Evolutionary conservation across 768 basidiomycete species (phyloP), one percentile per base, ranked within the genome.

Genomic region (Gyrodon lividus): DNA sequence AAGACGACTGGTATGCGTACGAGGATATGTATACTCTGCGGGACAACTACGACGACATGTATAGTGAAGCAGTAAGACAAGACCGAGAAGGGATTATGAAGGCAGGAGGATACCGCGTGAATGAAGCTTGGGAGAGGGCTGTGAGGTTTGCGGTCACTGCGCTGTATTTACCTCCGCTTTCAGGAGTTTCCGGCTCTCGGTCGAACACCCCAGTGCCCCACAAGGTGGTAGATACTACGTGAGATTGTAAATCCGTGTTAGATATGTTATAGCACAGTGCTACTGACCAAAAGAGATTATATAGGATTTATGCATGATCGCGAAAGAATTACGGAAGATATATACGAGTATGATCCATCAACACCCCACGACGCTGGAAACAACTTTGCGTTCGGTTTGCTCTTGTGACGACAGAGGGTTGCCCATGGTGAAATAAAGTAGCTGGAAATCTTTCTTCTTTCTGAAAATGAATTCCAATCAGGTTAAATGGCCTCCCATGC

Each of bases 101-200:
- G 38, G 91, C 83, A 19, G 92, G 91, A 8, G 92, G 92, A 8
- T 95, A 92, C 64, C 76, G 72, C 55, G 74, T 90, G 4, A 83
- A 89, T 54, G 88, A 94, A 65, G 89, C 87, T 39, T 94, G 92
- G 92, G 86, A 87, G 59, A 76, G 92, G 48, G 90, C 89, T 12
- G 64, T 95, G 50, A 73, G 86, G 51, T 81, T 68, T 57, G 86
- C 89, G 5, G 84, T 93, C 20, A 83, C 84, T 33, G 89, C 81
- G 1, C 65, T 94, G 54, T 88, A 89, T 54, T 61, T 89, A 28
- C 62, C 74, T 30, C 83, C 86, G 1, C 64, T 79, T 30, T 63
- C 68, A 35, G 78, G 72, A 26, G 2, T 20, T n/a, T 41, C 56
- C 10, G 42, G 8, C 23, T 20, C 40, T 20, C 50, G 50, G 39